A percentile compares a stretch with the other conserved stretches of the same genome.
Evolutionary conservation across 257 asterid genomes (phyloP).

Genomic region (Leonotis leonurus): DNA sequence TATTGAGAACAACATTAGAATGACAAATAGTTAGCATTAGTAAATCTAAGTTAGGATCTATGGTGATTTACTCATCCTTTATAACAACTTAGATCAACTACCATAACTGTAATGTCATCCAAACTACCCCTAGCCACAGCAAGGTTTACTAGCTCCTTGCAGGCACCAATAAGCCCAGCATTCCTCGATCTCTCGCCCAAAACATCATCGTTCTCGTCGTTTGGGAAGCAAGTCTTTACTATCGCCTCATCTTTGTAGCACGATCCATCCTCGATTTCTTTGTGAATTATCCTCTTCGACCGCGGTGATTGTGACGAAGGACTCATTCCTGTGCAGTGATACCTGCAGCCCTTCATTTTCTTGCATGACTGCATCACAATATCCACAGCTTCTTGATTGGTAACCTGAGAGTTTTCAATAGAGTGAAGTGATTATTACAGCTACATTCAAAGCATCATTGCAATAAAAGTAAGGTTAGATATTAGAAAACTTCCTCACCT

Average conservation of each 20-base stretch:
- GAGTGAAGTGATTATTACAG: not conserved
- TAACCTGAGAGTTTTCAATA: constrained; percentile 30
- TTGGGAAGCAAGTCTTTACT: constrained; percentile 5
- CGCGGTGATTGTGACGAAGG: constrained; percentile 25
- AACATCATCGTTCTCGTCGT: constrained; percentile 26
- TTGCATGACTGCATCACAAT: constrained; percentile 40
- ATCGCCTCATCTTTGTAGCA: constrained; percentile 23
- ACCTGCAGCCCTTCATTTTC: constrained; percentile 9
- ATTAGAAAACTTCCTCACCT: constrained; percentile 29
- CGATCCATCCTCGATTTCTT: constrained; percentile 33
- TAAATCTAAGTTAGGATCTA: not conserved
- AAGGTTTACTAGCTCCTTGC: constrained; percentile 56
- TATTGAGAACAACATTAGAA: not conserved
- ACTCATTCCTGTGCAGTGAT: constrained; percentile 19
- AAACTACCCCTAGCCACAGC: constrained; percentile 61
- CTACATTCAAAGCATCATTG: not conserved
- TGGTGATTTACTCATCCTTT: not conserved
- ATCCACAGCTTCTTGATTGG: constrained; percentile 69
- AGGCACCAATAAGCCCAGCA: constrained; percentile 40
- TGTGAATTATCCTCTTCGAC: constrained; percentile 31
- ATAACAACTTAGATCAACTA: constrained; percentile 39
- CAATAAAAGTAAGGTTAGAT: not conserved
- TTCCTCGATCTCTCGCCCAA: constrained; percentile 18
- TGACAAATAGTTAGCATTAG: not conserved
- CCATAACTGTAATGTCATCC: constrained; percentile 67